These are phyloP conservation scores for Rubia occidens DNA, from an alignment of 305 asterid genomes.

Conservation along the genomic window DNA sequence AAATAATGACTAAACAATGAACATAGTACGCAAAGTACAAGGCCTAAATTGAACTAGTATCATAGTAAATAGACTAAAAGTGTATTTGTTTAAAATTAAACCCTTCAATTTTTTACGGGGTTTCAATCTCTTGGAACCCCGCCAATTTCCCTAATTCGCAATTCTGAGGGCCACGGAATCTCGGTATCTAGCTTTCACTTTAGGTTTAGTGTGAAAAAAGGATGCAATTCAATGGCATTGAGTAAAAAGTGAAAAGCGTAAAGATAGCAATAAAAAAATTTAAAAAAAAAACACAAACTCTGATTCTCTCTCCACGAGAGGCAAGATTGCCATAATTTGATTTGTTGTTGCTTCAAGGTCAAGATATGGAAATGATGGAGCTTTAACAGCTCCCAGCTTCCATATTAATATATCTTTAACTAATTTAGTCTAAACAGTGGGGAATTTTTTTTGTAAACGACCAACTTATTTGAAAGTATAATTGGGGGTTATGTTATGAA, in stretches of 20 bases:
- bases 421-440: background rate
- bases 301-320: background rate
- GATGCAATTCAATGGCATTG: slow-evolving; percentile 20
- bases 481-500: background rate
- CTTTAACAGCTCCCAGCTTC: background rate
- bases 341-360: slow-evolving; percentile 22
- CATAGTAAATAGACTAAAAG: too few species aligned
- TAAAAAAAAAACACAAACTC: background rate
- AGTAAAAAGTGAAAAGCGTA: slow-evolving; percentile 30
- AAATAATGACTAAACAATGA: too few species aligned
- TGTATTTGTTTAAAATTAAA: too few species aligned
- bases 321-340: background rate
- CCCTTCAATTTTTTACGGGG: background rate
- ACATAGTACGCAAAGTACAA: too few species aligned
- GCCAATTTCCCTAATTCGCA: background rate
- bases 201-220: slow-evolving; percentile 25
- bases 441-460: background rate
- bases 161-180: slow-evolving; percentile 5
- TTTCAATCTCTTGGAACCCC: background rate
- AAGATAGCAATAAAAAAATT: background rate
- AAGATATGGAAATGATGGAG: slow-evolving; percentile 16
- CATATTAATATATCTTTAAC: too few species aligned
- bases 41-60: too few species aligned
- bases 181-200: slow-evolving; percentile 42
- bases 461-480: background rate